phyloP scores from a whole-genome alignment of 441 rosid species.

The Adansonia gregorii region DNA sequence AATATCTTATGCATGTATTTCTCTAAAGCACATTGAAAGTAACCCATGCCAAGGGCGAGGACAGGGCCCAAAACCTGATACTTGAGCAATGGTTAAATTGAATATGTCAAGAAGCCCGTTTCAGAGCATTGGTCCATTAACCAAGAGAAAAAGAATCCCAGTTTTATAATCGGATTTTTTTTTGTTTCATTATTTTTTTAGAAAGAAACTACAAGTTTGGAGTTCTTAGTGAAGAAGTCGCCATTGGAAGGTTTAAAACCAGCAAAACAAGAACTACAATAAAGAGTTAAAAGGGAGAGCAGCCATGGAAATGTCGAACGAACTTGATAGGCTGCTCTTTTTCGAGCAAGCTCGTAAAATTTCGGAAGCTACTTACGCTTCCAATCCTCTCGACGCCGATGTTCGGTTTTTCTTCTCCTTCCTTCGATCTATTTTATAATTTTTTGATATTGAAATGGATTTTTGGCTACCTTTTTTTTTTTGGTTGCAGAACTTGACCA shows the following conservation, averaged over 20 bases:
- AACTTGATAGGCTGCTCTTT: slow-evolving; percentile 70
- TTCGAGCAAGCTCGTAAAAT: slow-evolving; percentile 81
- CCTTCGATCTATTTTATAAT: background rate
- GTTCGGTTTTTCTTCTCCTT: slow-evolving; percentile 40
- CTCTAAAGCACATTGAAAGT: no score
- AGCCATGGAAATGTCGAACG: slow-evolving; percentile 69
- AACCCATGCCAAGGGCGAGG: no score
- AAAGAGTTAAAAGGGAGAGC: background rate
- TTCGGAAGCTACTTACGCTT: slow-evolving; percentile 64
- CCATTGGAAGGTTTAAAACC: background rate
- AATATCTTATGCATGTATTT: no score
- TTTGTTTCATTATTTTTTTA: no score
- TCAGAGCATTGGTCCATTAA: no score
- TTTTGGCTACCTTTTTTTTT: background rate
- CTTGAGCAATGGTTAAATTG: no score
- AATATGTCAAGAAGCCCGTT: no score
- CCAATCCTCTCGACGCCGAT: slow-evolving; percentile 72
- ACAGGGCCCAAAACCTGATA: background rate
- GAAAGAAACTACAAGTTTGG: no score
- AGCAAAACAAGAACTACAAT: no score
- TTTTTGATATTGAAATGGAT: background rate
- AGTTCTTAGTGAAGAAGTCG: no score
- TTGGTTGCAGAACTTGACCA: slow-evolving; percentile 69
- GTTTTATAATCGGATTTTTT: background rate
- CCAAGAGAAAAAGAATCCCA: background rate